These are phyloP conservation scores for Solanum phureja DNA, from an alignment of 257 asterid genomes.

Conservation along the genomic window DNA sequence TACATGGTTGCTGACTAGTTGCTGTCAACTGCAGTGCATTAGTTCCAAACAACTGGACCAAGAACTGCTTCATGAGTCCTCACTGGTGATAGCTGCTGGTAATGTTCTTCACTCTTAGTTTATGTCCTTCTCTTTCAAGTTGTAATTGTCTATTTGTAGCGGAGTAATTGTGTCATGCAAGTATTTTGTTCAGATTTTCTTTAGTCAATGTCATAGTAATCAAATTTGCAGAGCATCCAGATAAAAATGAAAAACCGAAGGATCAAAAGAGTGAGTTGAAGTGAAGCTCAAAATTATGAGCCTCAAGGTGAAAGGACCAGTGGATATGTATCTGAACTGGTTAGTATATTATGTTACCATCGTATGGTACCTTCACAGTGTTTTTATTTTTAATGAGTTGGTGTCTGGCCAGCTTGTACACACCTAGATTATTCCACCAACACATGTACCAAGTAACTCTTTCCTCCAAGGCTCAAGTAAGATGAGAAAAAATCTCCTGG, in stretches of 20 bases:
- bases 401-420: neutral
- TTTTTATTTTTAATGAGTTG: neutral
- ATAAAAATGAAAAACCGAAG: slow-evolving; percentile 70
- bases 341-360: slow-evolving; percentile 16
- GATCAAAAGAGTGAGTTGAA: slow-evolving; percentile 56
- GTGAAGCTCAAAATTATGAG: slow-evolving; percentile 89
- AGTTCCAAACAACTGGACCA: slow-evolving; percentile 94
- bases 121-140: neutral
- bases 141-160: neutral
- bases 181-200: slow-evolving; percentile 2
- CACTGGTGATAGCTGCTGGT: slow-evolving; percentile 96
- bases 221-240: slow-evolving; percentile 88
- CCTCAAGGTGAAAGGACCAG: slow-evolving; percentile 71
- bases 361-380: neutral
- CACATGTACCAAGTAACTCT: neutral
- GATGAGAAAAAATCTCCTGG: neutral
- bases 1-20: neutral
- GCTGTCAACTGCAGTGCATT: slow-evolving; percentile 12
- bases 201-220: slow-evolving; percentile 39
- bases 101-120: slow-evolving; percentile 2
- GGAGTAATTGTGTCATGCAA: neutral
- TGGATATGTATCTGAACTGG: slow-evolving; percentile 81
- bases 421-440: neutral
- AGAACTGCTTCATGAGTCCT: slow-evolving; percentile 93
- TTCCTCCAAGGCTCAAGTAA: neutral